phyloP scores from a whole-genome alignment of 2,329 filamentous ascomycete species.

The Cytospora chrysosperma region DNA sequence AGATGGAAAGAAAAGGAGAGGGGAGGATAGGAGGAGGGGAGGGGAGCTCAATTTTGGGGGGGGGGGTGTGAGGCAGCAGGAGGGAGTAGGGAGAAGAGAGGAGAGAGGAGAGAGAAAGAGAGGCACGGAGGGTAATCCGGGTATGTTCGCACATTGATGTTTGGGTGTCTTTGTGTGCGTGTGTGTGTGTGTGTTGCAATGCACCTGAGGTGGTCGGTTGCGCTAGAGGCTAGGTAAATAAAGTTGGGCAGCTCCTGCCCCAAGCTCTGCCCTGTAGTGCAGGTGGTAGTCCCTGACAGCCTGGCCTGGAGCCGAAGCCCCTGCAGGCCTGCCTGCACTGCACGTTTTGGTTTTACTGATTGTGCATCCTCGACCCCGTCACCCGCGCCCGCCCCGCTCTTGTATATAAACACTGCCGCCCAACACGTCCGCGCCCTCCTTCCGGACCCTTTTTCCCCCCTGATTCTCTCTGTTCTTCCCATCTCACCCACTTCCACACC shows the following conservation, averaged over 20 bases:
- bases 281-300: too few species aligned
- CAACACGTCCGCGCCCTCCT: slow-evolving; percentile 53
- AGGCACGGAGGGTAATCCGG: too few species aligned
- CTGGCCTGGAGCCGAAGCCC: background rate
- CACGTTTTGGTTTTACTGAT: slow-evolving; percentile 48
- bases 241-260: slow-evolving; percentile 10
- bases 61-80: too few species aligned
- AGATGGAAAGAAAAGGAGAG: too few species aligned
- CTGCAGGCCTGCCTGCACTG: slow-evolving; percentile 4
- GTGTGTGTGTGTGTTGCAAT: background rate
- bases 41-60: too few species aligned
- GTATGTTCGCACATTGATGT: background rate
- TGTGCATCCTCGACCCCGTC: slow-evolving; percentile 41
- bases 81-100: too few species aligned
- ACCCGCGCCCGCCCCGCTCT: slow-evolving; percentile 43
- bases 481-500: slow-evolving; percentile 29
- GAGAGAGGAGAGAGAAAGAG: too few species aligned
- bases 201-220: background rate
- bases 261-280: too few species aligned
- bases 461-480: slow-evolving; percentile 36
- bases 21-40: too few species aligned
- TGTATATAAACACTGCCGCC: slow-evolving; percentile 61
- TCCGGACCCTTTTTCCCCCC: slow-evolving; percentile 39
- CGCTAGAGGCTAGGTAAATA: background rate
- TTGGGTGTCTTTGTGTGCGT: too few species aligned